Percentiles rank a stretch among this genome's conserved stretches.
These are phyloP conservation scores for Chlorella sp. DNA, from an alignment of 139 green algal species.

Conservation along the genomic window DNA sequence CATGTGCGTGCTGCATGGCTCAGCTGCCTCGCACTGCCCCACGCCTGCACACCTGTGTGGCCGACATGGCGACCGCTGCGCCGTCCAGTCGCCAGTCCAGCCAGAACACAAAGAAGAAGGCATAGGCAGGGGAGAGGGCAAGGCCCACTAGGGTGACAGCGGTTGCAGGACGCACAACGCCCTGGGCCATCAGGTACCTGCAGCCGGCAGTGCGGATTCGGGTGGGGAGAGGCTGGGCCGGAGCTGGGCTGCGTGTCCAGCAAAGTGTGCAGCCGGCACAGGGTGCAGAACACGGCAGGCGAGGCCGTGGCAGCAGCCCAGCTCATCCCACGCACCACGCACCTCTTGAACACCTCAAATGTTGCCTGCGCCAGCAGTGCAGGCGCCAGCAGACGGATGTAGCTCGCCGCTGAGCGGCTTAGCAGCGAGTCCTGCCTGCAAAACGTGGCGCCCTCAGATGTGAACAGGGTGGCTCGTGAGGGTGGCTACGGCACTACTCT, in stretches of 20 bases:
- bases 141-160: conserved; percentile 35
- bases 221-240: not conserved
- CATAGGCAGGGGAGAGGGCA: conserved; percentile 21
- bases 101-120: conserved; percentile 41
- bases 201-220: not conserved
- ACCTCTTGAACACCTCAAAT: conserved; percentile 58
- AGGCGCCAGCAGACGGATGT: not conserved
- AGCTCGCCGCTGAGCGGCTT: too few species aligned
- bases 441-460: too few species aligned
- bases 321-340: conserved; percentile 52
- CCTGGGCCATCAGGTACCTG: conserved; percentile 2
- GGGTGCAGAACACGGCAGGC: too few species aligned
- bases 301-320: too few species aligned
- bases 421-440: conserved; percentile 1
- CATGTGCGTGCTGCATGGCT: not conserved
- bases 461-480: too few species aligned
- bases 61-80: conserved; percentile 61
- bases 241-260: too few species aligned
- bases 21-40: not conserved
- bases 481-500: not conserved
- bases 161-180: conserved; percentile 54
- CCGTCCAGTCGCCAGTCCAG: conserved; percentile 58
- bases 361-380: conserved; percentile 45
- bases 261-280: too few species aligned
- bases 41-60: conserved; percentile 39